phyloP scores from a whole-genome alignment of 805 yeast species.

The Phaffomyces thermotolerans region DNA sequence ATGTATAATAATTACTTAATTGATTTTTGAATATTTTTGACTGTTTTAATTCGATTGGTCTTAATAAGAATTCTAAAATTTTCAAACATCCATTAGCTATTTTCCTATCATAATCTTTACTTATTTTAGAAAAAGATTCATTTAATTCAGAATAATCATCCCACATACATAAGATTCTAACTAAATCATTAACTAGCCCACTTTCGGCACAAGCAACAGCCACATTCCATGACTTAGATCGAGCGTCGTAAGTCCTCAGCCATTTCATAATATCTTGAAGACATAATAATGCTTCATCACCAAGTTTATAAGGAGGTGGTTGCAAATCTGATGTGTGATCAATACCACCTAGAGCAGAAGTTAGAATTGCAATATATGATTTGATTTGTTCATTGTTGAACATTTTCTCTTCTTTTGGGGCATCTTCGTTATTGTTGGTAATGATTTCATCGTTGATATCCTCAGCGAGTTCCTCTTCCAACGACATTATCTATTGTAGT shows the following conservation, averaged over 20 bases:
- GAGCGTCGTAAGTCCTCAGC: conserved; percentile 79
- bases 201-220: conserved; percentile 84
- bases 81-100: conserved; percentile 71
- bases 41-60: conserved; percentile 71
- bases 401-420: neutral
- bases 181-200: conserved; percentile 68
- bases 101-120: conserved; percentile 40
- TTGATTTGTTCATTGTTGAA: conserved; percentile 23
- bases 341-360: conserved; percentile 87
- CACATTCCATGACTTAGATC: conserved; percentile 62
- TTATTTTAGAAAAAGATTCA: conserved; percentile 23
- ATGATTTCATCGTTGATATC: conserved; percentile 1
- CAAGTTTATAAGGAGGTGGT: conserved; percentile 62
- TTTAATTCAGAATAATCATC: conserved; percentile 34
- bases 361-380: conserved; percentile 73
- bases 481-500: conserved; percentile 1
- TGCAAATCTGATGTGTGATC: conserved; percentile 49
- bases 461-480: conserved; percentile 8
- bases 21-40: conserved; percentile 40
- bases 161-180: conserved; percentile 72
- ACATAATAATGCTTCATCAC: conserved; percentile 72
- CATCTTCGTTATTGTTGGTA: neutral
- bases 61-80: conserved; percentile 72
- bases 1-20: conserved; percentile 45
- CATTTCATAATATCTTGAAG: conserved; percentile 82